These are phyloP conservation scores for Pisolithus thermaeus DNA, from an alignment of 1,284 basidiomycete genomes.

Conservation along the genomic window DNA sequence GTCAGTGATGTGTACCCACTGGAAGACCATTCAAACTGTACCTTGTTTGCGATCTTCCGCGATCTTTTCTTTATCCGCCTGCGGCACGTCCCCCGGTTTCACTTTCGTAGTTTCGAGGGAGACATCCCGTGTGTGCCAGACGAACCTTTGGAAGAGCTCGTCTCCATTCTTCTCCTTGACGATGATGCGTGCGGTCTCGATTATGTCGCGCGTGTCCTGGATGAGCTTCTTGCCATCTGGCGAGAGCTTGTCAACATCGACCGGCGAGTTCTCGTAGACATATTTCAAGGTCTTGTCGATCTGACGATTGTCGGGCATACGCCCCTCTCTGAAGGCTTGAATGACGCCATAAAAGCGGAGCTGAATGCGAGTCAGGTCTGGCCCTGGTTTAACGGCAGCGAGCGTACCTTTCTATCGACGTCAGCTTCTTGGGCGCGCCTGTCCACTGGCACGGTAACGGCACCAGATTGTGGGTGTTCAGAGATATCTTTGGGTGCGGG, in stretches of 20 bases:
- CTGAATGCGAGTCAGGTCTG: slow-evolving; percentile 24
- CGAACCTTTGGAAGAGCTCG: slow-evolving; percentile 84
- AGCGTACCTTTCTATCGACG: slow-evolving; percentile 54
- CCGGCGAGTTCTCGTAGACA: slow-evolving; percentile 60
- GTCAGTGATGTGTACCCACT: slow-evolving; percentile 1
- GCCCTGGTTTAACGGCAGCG: not conserved
- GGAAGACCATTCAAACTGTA: slow-evolving; percentile 19
- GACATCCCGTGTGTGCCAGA: slow-evolving; percentile 68
- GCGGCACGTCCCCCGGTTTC: slow-evolving; percentile 38
- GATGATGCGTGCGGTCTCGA: slow-evolving; percentile 64
- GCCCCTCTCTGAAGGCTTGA: slow-evolving; percentile 71
- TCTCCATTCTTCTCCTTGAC: slow-evolving; percentile 82
- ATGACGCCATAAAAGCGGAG: slow-evolving; percentile 73
- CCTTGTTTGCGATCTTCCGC: slow-evolving; percentile 58
- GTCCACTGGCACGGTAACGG: slow-evolving; percentile 56
- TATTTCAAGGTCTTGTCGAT: slow-evolving; percentile 71
- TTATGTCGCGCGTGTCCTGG: slow-evolving; percentile 67
- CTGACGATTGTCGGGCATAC: slow-evolving; percentile 76
- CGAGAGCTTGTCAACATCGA: slow-evolving; percentile 64
- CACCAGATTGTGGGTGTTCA: slow-evolving; percentile 44
- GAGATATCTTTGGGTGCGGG: slow-evolving; percentile 54
- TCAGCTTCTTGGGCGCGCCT: slow-evolving; percentile 50
- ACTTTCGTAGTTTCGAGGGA: slow-evolving; percentile 41
- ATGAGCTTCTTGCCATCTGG: slow-evolving; percentile 74
- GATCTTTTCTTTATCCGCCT: slow-evolving; percentile 52